Base-by-base conservation (phyloP, 2,329 filamentous ascomycete species). In the Aspergillus pseudoglaucus region DNA sequence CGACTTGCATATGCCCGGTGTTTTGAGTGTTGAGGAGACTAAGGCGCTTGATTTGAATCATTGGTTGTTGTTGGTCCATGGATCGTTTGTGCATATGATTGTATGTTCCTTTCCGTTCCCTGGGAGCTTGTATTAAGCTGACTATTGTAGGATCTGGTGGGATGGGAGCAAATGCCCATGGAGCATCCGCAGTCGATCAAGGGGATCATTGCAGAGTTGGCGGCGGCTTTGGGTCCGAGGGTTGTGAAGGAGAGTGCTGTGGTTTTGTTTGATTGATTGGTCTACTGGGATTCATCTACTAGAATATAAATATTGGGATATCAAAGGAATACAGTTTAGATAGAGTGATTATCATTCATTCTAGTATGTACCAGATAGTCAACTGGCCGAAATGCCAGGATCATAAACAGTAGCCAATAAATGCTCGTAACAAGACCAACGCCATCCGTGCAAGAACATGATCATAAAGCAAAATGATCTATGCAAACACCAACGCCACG, bases 181-280 rank as follows among this genome's bases (percentile, higher is more conserved):
- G 62, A 63, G 23, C 63, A 71, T 32, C 66, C 72, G 2, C 65
- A 69, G 42, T 70, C 72, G 1, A 60, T 76, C 45, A 76, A 75
- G 52, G 71, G 72, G 1, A 74, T 75, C 33, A 57, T 73, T 25
- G 73, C 68, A 6, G 74, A 76, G 49, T 57, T 76, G 40, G 72
- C 72, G 8, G 72, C 74, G 2, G 64, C 60, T 7, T 55, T 76
- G 42, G 74, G 74, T 1, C 68, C 68, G 15, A 62, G 65, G n/a
- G 56, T 75, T 12, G 63, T 74, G 7, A 54, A 65, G 41, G 56
- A 71, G 27, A 69, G 67, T 30, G 69, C 66, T 0, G 68, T 70
- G 23, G 66, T 70, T 9, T 46, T 72, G 37, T 68, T 72, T 47
- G 65, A 66, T 44, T 68, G 9, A 39, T n/a, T n/a, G n/a, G n/a